Conservation (phyloP, 371 early-diverging fungal species). For the Mucor piriformis region DNA sequence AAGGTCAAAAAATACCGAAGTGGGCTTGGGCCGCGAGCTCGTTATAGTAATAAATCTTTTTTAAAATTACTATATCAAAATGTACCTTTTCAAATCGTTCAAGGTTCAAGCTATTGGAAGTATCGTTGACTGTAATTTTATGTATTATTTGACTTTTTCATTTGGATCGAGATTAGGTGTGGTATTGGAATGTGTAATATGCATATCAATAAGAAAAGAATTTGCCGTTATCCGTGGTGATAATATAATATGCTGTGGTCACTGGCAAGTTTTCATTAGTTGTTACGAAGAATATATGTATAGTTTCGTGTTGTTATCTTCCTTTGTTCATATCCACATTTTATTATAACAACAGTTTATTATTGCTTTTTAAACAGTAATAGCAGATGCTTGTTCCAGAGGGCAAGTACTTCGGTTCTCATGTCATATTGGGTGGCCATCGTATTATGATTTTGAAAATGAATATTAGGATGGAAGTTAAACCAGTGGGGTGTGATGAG, state of each 20-base stretch:
- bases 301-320: conserved; percentile 5
- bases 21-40: too few relatives aligned
- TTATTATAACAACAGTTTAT: conserved; percentile 9
- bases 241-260: conserved; percentile 10
- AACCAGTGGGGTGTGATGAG: conserved; percentile 13
- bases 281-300: conserved; percentile 9
- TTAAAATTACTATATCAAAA: conserved; percentile 9
- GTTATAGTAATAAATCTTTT: conserved; percentile 4
- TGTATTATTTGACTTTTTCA: conserved; percentile 8
- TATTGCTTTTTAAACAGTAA: conserved; percentile 9
- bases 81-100: conserved; percentile 8
- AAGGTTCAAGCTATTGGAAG: conserved; percentile 10
- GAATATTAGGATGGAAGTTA: conserved; percentile 21
- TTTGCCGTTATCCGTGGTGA: conserved; percentile 9
- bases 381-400: conserved; percentile 8
- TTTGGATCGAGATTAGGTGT: conserved; percentile 9
- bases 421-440: conserved; percentile 17
- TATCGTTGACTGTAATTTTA: conserved; percentile 7
- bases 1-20: too few relatives aligned
- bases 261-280: conserved; percentile 7
- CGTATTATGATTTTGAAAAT: conserved; percentile 16
- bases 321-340: conserved; percentile 2
- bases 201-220: conserved; percentile 8
- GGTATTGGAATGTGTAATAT: conserved; percentile 8
- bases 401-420: conserved; percentile 13